These are phyloP conservation scores for Selenicereus undatus DNA, from an alignment of 148 eudicot species.

Conservation along the genomic window DNA sequence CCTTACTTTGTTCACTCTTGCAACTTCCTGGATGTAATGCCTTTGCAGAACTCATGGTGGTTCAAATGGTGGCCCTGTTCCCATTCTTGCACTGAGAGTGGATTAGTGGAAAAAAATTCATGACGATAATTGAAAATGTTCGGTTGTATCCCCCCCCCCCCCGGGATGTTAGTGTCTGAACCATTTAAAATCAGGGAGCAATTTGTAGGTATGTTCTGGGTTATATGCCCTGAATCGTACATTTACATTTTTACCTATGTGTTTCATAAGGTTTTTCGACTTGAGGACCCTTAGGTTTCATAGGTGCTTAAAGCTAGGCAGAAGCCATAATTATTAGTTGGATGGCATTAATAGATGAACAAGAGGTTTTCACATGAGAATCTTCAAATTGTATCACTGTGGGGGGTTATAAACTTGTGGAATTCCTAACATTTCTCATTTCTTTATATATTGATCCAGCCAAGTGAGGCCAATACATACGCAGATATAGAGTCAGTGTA, in stretches of 20 bases:
- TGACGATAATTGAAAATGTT: not conserved
- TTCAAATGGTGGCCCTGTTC: not conserved
- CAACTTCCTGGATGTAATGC: not conserved
- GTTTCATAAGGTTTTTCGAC: not conserved
- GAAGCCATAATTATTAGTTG: not conserved
- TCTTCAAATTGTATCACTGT: not conserved
- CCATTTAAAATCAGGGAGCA: too few species aligned
- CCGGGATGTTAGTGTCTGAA: too few species aligned
- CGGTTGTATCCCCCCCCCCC: too few species aligned
- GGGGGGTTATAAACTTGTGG: not conserved
- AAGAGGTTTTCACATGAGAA: not conserved
- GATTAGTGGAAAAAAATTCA: too few species aligned
- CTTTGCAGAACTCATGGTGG: not conserved
- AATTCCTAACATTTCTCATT: constrained; percentile 4
- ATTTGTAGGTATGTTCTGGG: too few species aligned
- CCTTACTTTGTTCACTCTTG: not conserved
- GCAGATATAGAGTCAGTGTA: constrained; percentile 98
- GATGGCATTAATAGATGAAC: not conserved
- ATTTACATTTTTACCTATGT: not conserved
- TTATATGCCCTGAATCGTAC: not conserved
- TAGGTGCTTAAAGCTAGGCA: not conserved
- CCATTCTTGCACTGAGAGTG: not conserved
- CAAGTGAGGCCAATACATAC: constrained; percentile 88
- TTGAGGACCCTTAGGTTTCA: too few species aligned
- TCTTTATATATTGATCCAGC: constrained; percentile 43